Evolutionary conservation across 257 asterid genomes (phyloP).

Genomic region (Salvia miltiorrhiza): DNA sequence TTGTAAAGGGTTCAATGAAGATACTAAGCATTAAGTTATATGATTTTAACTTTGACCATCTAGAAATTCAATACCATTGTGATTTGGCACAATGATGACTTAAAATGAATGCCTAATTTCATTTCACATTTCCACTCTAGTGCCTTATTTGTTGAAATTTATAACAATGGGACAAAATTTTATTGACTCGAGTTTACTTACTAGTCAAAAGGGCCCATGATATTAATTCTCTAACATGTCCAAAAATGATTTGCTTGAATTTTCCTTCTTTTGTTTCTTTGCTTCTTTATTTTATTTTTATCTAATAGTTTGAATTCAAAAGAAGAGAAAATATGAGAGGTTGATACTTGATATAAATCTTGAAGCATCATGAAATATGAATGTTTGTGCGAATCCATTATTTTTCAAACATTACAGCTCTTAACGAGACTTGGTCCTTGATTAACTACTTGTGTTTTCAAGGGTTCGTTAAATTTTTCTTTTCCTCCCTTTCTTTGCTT

Average conservation of each 20-base stretch:
- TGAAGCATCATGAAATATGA: not conserved
- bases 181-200: not conserved
- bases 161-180: not conserved
- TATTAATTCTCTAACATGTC: not conserved
- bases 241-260: not conserved
- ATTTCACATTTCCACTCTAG: constrained; percentile 18
- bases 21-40: not conserved
- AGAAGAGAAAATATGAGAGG: not conserved
- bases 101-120: not conserved
- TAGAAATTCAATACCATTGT: not conserved
- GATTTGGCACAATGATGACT: constrained; percentile 12
- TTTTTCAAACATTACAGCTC: not conserved
- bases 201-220: constrained; percentile 13
- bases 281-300: not conserved
- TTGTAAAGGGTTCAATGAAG: not conserved
- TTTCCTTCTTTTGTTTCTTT: no score
- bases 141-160: not conserved
- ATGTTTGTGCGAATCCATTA: not conserved
- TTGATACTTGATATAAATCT: not conserved
- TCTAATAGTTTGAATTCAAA: not conserved
- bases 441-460: no score
- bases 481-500: no score
- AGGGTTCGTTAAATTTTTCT: no score
- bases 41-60: constrained; percentile 21
- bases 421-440: no score